Evolutionary conservation across 1,139 yeast species (phyloP), one percentile per base, ranked within the genome.

Genomic region (Meyerozyma athensensis): DNA sequence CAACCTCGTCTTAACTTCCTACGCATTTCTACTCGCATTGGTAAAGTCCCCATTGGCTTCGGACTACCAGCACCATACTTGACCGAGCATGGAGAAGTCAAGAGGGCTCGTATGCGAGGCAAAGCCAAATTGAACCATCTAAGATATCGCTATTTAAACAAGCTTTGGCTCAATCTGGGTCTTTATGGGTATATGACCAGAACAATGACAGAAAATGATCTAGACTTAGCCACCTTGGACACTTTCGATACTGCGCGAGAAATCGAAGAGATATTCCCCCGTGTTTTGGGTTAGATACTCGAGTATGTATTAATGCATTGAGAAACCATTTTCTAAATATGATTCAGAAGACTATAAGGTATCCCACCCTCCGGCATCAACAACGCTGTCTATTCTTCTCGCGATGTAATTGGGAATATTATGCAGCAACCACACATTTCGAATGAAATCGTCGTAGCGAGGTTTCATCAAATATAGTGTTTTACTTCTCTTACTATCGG

Each of bases 351-450:
- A n/a, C 50, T 65, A 90, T 53, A 90, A 65, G 1, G 97, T 86
- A 50, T 85, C 94, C 98, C 98, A 92, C 1, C 97, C 97, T 9
- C 97, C 97, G 24, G 85, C 78, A 59, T 92, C 97, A 26, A 81
- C 62, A 6, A 75, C 78, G 34, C 81, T 78, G 49, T 90, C 97
- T 23, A 92, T 68, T 46, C 79, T 81, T 47, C 97, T 70, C 1
- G 87, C 90, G 33, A 90, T 81, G 39, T 73, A 70, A 48, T 86
- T 87, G 2, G 89, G 82, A 10, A 86, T 68, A 50, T 85, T 86
- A 53, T 89, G 94, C 43, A 77, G 83, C 18, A 90, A 66, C 90
- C 97, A 85, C 35, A 86, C 65, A 26, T 74, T 74, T 40, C 81
- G 71, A 14, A 74, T 74, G 42, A 90, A 73, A 35, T 81, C 77